Evolutionary conservation across 1,139 yeast genomes (phyloP).

Genomic region (Debaryomyces robertsiae): DNA sequence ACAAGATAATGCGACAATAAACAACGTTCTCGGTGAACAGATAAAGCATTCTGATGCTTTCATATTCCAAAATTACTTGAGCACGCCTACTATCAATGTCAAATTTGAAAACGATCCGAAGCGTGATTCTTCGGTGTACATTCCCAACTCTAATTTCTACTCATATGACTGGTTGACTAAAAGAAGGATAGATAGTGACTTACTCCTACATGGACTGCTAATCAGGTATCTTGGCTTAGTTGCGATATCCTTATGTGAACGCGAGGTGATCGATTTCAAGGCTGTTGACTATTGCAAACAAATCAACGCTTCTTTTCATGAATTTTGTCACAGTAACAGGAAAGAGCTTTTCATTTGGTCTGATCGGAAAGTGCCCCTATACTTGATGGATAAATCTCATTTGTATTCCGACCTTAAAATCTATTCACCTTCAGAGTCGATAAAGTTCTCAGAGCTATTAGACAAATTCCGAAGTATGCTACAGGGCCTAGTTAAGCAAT

Average conservation of each 20-base stretch:
- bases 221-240: constrained; percentile 42
- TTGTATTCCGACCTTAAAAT: constrained; percentile 26
- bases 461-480: constrained; percentile 21
- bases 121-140: constrained; percentile 31
- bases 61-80: constrained; percentile 37
- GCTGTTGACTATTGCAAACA: constrained; percentile 26
- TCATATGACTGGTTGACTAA: constrained; percentile 37
- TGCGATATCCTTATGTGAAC: constrained; percentile 41
- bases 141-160: constrained; percentile 43
- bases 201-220: constrained; percentile 40
- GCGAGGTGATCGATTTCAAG: constrained; percentile 41
- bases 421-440: constrained; percentile 17
- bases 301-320: constrained; percentile 22
- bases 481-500: constrained; percentile 17
- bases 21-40: constrained; percentile 33
- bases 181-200: constrained; percentile 31
- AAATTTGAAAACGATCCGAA: constrained; percentile 36
- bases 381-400: constrained; percentile 24
- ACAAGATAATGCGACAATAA: constrained; percentile 36
- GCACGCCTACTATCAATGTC: constrained; percentile 38
- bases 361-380: constrained; percentile 23
- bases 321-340: constrained; percentile 19
- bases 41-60: constrained; percentile 31
- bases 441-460: constrained; percentile 24
- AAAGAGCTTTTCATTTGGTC: constrained; percentile 25